Evolutionary conservation across 2,329 filamentous ascomycete genomes (phyloP).

Genomic region (Cercospora berteroae): DNA sequence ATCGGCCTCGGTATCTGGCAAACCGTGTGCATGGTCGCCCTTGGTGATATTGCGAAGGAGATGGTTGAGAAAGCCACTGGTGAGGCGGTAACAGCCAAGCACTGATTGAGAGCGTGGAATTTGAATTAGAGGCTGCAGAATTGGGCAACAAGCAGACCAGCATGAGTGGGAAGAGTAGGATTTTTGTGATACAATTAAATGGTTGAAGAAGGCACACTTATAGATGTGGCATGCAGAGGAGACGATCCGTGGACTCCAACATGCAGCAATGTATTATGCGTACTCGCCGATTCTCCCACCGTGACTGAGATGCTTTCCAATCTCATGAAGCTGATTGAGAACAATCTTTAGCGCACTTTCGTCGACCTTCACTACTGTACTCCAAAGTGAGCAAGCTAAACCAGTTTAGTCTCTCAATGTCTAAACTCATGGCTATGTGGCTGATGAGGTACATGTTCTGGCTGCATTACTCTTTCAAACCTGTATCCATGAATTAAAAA

Average conservation of each 20-base stretch:
- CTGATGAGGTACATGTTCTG: neutral
- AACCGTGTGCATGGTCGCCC: constrained; percentile 98
- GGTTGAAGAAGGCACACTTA: neutral
- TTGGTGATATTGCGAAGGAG: constrained; percentile 79
- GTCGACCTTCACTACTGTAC: neutral
- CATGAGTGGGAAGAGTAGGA: neutral
- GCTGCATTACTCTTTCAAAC: neutral
- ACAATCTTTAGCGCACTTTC: neutral
- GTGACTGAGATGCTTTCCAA: neutral
- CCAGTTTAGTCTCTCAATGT: neutral
- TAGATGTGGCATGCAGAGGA: neutral
- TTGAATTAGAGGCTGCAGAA: neutral
- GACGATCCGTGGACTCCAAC: neutral
- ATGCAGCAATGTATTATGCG: neutral
- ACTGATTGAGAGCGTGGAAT: constrained; percentile 44
- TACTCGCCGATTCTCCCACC: neutral
- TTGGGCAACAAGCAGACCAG: neutral
- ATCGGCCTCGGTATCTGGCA: constrained; percentile 98
- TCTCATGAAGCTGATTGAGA: neutral
- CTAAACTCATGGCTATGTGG: neutral
- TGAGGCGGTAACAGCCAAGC: constrained; percentile 63
- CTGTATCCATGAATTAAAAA: neutral
- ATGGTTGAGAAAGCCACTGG: constrained; percentile 64
- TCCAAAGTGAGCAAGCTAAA: neutral
- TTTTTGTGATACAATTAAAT: neutral